Percentiles rank a stretch among this genome's conserved stretches.
Evolutionary conservation across 1,284 basidiomycete species (phyloP).

Genomic region (Malassezia dermatis): DNA sequence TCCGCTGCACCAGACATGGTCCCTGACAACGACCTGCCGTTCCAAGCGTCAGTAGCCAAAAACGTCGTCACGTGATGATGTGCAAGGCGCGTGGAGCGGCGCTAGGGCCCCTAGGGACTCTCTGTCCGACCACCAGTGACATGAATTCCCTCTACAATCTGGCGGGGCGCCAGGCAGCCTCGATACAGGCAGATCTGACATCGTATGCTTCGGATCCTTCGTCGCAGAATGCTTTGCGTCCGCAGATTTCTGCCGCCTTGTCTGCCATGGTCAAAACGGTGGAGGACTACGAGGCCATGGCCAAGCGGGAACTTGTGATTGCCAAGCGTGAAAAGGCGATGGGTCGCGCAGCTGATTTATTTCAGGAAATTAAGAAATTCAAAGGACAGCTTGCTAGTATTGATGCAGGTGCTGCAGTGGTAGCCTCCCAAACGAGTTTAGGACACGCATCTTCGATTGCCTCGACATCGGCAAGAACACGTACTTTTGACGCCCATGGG

Average conservation of each 20-base stretch:
- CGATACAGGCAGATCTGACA: slow-evolving; percentile 39
- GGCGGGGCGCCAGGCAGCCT: slow-evolving; percentile 40
- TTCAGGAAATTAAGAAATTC: slow-evolving; percentile 33
- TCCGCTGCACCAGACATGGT: slow-evolving; percentile 1
- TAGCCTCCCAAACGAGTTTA: not conserved
- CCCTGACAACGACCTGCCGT: not conserved
- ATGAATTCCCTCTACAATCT: slow-evolving; percentile 47
- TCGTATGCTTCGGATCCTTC: slow-evolving; percentile 26
- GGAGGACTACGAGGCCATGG: slow-evolving; percentile 46
- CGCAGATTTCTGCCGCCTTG: slow-evolving; percentile 35
- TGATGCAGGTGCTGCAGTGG: not conserved
- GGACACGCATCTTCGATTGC: not conserved
- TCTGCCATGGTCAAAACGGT: slow-evolving; percentile 37
- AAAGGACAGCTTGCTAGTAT: slow-evolving; percentile 15
- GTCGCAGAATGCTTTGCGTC: slow-evolving; percentile 17
- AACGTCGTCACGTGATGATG: not conserved
- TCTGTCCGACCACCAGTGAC: not conserved
- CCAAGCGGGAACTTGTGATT: slow-evolving; percentile 39
- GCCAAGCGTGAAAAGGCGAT: slow-evolving; percentile 45
- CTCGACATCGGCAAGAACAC: not conserved
- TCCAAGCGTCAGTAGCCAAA: not conserved
- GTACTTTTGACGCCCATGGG: not conserved
- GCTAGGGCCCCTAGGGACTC: not conserved
- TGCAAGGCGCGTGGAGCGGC: not conserved
- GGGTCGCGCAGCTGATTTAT: slow-evolving; percentile 33